phyloP scores from a whole-genome alignment of 2,329 filamentous ascomycete species.

The Fusarium sp. region DNA sequence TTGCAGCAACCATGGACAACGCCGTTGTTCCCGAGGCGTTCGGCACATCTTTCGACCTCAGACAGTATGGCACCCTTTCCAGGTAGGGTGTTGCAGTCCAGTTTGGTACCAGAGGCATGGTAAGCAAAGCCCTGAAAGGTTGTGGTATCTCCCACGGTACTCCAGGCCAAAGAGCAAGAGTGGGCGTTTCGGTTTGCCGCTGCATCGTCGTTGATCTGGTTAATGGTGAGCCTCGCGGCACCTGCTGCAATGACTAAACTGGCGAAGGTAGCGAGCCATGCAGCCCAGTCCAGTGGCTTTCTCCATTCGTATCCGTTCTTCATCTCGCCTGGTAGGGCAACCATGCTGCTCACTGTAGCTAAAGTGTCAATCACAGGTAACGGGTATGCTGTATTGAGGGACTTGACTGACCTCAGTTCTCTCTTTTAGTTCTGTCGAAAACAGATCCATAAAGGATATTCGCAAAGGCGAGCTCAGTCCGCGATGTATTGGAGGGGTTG shows the following conservation, averaged over 20 bases:
- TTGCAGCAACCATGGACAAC: not conserved
- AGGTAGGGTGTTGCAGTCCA: not conserved
- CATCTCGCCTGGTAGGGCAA: not conserved
- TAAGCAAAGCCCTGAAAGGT: not conserved
- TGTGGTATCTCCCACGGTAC: not conserved
- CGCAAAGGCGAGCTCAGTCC: not conserved
- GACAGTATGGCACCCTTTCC: not conserved
- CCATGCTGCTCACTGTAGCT: not conserved
- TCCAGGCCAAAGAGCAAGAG: not conserved
- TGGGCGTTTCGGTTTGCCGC: not conserved
- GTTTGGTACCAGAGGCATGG: not conserved
- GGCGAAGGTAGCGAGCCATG: not conserved
- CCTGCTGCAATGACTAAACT: not conserved
- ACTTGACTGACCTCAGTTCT: not conserved
- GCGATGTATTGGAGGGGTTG: not conserved
- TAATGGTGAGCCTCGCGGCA: not conserved
- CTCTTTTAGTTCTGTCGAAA: not conserved
- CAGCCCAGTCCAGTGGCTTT: not conserved
- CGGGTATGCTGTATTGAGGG: accelerated
- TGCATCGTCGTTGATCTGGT: not conserved
- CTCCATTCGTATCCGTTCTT: not conserved
- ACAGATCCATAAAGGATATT: not conserved
- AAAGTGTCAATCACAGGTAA: not conserved
- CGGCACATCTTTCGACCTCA: not conserved
- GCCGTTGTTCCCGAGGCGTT: not conserved